Conservation (phyloP, 2,329 filamentous ascomycete species). For the Xylariaceae sp. region DNA sequence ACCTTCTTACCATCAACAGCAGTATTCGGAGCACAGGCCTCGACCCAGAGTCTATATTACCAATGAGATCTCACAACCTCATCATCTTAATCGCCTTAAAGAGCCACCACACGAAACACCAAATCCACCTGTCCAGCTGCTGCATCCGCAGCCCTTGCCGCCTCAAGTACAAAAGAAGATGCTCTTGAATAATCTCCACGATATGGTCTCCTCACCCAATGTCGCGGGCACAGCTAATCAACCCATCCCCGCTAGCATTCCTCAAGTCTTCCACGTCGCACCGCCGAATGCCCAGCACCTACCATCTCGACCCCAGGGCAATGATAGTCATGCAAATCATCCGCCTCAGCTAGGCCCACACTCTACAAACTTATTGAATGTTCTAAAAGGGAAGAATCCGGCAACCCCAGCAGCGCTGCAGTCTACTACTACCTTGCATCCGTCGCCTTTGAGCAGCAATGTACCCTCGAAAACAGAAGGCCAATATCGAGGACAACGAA, state of each 20-base stretch:
- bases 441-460: conserved; percentile 10
- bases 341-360: conserved; percentile 28
- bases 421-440: conserved; percentile 9
- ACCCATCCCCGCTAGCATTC: conserved; percentile 11
- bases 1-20: conserved; percentile 23
- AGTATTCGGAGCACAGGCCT: conserved; percentile 22
- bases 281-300: conserved; percentile 16
- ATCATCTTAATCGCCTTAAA: conserved; percentile 5
- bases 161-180: conserved; percentile 53
- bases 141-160: conserved; percentile 50
- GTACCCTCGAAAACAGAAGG: conserved; percentile 8
- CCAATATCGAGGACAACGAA: conserved; percentile 18
- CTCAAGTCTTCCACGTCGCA: conserved; percentile 24
- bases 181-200: conserved; percentile 41
- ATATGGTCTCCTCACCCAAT: conserved; percentile 36
- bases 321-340: conserved; percentile 10
- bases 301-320: conserved; percentile 19
- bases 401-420: conserved; percentile 19
- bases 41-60: conserved; percentile 28
- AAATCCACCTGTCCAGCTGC: conserved; percentile 33
- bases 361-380: conserved; percentile 37
- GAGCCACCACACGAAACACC: conserved; percentile 29
- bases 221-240: conserved; percentile 21
- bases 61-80: conserved; percentile 20
- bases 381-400: conserved; percentile 38